A percentile compares a stretch with the other conserved stretches of the same genome.
Evolutionary conservation across 371 early-diverging fungal species (phyloP).

Genomic region (Mortierella sp.): DNA sequence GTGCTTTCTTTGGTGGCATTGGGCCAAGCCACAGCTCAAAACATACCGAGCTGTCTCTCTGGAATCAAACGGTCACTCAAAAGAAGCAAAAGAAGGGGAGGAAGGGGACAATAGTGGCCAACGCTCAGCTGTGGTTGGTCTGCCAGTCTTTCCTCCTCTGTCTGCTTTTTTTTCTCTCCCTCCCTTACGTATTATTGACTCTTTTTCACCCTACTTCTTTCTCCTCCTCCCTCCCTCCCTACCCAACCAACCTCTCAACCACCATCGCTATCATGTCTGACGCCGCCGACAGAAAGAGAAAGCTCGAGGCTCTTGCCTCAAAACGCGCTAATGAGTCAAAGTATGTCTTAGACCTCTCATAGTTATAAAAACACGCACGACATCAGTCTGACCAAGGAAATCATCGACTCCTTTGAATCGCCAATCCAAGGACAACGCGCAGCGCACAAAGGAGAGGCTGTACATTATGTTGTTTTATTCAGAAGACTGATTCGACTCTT

Average conservation of each 20-base stretch:
- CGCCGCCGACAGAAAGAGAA: constrained; percentile 43
- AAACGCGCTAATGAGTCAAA: constrained; percentile 40
- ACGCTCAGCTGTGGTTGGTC: neutral
- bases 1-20: neutral
- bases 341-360: neutral
- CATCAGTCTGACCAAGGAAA: no score
- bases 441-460: neutral
- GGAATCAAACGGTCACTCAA: neutral
- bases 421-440: neutral
- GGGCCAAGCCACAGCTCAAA: constrained; percentile 13
- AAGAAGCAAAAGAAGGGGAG: neutral
- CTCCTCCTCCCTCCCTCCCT: neutral
- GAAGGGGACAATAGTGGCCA: neutral
- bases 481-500: neutral
- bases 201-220: neutral
- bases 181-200: no score
- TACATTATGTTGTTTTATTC: neutral
- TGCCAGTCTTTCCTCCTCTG: neutral
- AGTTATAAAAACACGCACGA: neutral
- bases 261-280: constrained; percentile 35
- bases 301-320: constrained; percentile 40
- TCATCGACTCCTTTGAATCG: neutral
- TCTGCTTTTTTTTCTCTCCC: neutral
- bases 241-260: neutral
- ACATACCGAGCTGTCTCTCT: neutral